Base-by-base conservation (phyloP, 2,329 filamentous ascomycete species). In the Xylariales sp. region DNA sequence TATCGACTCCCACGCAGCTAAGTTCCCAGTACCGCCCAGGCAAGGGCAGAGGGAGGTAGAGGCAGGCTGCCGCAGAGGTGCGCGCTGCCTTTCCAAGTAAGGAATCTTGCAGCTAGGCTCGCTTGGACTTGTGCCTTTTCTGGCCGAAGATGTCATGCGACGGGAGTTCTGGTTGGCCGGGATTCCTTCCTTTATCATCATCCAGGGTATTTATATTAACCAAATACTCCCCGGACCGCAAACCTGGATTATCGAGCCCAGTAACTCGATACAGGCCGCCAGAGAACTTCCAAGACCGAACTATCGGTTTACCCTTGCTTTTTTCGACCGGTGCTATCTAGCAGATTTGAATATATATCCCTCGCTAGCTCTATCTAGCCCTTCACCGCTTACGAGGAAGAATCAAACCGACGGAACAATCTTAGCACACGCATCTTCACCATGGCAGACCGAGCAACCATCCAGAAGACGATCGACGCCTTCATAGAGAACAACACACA, bases 401-500 rank as follows among this genome's bases (percentile, higher is more conserved):
- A 28, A 30, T 4, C 16, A 55, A 55, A 30, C 18, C 18, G 43
- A 18, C 50, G 32, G 23, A 54, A 39, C 16, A 36, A 39, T 39
- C 7, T 54, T 34, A 54, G n/a, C 32, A 12, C 49, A 43, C 41
- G 8, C 12, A 57, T 58, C 49, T 32, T 45, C 53, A 32, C 36
- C 39, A 67, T 67, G 65, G 65, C 55, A 10, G 66, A 69, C 6
- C 62, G 67, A 46, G 36, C 57, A 16, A 50, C 54, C 14, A 52
- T 69, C 18, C 62, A 69, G 39, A 46, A 59, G 28, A 69, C 67
- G 3, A 53, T 62, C 39, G 39, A 65, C 30, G 45, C 52, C 6
- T 69, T 65, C 32, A 48, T 69, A 28, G 43, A 72, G 54, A 74
- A 73, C 54, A 73, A 71, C 55, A 72, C 70, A 5, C 53, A 59